Conservation (phyloP, 176 grass and related monocot species). For the Aegilops longissima region DNA sequence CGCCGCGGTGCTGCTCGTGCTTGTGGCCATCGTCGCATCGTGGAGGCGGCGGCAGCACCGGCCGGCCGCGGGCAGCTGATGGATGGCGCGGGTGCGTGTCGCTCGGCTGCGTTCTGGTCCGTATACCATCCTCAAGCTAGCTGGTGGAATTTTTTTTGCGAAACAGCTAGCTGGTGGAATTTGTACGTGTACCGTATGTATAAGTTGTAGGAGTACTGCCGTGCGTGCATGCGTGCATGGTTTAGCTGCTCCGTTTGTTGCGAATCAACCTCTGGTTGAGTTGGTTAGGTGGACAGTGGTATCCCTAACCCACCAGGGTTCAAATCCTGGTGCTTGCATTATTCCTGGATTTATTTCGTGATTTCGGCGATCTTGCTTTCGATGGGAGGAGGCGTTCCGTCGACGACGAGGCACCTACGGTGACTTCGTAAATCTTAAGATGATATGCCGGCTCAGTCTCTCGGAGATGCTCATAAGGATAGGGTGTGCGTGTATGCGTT, state of each 20-base stretch:
- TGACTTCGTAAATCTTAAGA: too few relatives aligned
- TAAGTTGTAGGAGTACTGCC: background rate
- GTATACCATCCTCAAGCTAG: background rate
- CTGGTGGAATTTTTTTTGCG: background rate
- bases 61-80: background rate
- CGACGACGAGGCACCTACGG: too few relatives aligned
- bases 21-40: conserved; percentile 29
- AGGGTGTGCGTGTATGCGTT: too few relatives aligned
- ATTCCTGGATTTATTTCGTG: too few relatives aligned
- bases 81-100: background rate
- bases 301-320: too few relatives aligned
- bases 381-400: too few relatives aligned
- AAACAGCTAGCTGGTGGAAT: background rate
- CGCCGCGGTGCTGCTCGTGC: conserved; percentile 29
- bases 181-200: background rate
- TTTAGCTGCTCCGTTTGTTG: background rate
- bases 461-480: too few relatives aligned
- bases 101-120: background rate
- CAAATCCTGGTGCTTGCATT: too few relatives aligned
- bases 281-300: too few relatives aligned
- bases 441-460: too few relatives aligned
- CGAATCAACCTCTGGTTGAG: too few relatives aligned
- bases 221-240: background rate
- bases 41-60: conserved; percentile 21
- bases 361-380: too few relatives aligned